A percentile compares a stretch with the other conserved stretches of the same genome.
Evolutionary conservation across 805 yeast genomes (phyloP).

Genomic region (Blastobotrys americana): DNA sequence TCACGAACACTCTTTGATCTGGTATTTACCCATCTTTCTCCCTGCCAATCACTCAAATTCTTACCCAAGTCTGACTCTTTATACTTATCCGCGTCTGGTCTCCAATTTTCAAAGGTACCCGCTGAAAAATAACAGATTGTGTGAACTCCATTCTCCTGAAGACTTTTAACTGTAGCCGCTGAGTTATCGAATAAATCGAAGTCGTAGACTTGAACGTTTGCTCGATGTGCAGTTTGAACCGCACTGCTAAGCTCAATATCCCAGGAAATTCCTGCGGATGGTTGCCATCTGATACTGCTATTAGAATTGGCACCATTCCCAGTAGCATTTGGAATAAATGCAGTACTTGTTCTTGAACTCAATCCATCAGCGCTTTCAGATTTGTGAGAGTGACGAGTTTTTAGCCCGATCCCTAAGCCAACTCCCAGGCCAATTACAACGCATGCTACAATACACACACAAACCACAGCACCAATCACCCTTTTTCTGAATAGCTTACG

Average conservation of each 20-base stretch:
- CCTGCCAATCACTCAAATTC: slow-evolving; percentile 27
- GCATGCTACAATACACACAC: too few relatives aligned
- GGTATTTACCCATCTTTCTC: slow-evolving; percentile 28
- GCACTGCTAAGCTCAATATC: background rate
- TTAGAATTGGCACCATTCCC: too few relatives aligned
- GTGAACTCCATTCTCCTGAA: slow-evolving; percentile 21
- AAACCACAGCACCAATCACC: too few relatives aligned
- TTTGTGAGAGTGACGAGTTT: background rate
- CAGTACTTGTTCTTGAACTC: too few relatives aligned
- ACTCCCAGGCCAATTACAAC: slow-evolving; percentile 7
- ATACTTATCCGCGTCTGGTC: slow-evolving; percentile 24
- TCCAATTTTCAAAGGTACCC: slow-evolving; percentile 30
- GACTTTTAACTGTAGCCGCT: slow-evolving; percentile 11
- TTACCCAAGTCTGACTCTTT: slow-evolving; percentile 22
- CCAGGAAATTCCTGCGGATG: slow-evolving; percentile 1
- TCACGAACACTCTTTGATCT: slow-evolving; percentile 19
- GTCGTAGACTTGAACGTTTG: slow-evolving; percentile 21
- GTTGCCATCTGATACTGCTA: too few relatives aligned
- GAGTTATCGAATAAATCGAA: slow-evolving; percentile 25
- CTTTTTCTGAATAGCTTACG: too few relatives aligned
- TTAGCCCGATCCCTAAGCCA: slow-evolving; percentile 4
- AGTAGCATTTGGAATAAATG: too few relatives aligned
- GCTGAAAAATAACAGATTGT: slow-evolving; percentile 32
- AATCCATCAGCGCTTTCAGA: background rate
- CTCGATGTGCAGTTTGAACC: background rate